Base-by-base conservation (phyloP, 805 yeast species). In the Wickerhamiella musiphila region DNA sequence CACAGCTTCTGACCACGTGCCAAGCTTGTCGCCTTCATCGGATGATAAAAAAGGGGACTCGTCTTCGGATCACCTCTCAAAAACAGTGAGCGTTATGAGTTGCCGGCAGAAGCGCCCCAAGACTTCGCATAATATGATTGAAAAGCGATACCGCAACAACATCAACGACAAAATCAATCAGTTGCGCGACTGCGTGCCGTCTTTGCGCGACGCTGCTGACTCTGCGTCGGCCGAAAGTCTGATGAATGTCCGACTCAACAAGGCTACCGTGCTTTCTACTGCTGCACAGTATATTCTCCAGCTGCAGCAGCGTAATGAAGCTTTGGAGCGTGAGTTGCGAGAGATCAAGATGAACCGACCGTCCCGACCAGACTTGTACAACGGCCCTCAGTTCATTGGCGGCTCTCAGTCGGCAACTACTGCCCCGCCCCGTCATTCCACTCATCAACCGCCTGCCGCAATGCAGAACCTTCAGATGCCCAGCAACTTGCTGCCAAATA, bases 231-330 rank as follows among this genome's bases (percentile, higher is more conserved):
- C 54, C n/a, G 90, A 78, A 40, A 92, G 90, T 3, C 59, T 78
- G 21, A 90, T 90, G 0, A 83, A 84, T 7, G 54, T 68, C 21
- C 77, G 77, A 48, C 58, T 79, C 34, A 78, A 77, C 51, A 78
- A 78, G 52, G 90, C 86, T 10, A 74, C 75, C 18, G 76, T 78
- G 10, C 57, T 78, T 33, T 63, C 79, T 23, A 78, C 78, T 47
- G 79, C 84, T 6, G 73, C 81, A 1, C 92, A 78, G 53, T 79
- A 79, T 51, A 78, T 78, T 46, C 61, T 65, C 46, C 82, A 77
- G 49, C 56, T 78, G 40, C 83, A 78, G 50, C 49, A 55, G 34
- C 68, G 73, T 39, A 77, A 76, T 44, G 50, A 52, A 3, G 50
- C 56, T 22, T 55, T 78, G 44, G 48, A 49, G 32, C 50, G 58